Evolutionary conservation across 2,329 filamentous ascomycete genomes (phyloP).

Genomic region (Magnaporthales sp.): DNA sequence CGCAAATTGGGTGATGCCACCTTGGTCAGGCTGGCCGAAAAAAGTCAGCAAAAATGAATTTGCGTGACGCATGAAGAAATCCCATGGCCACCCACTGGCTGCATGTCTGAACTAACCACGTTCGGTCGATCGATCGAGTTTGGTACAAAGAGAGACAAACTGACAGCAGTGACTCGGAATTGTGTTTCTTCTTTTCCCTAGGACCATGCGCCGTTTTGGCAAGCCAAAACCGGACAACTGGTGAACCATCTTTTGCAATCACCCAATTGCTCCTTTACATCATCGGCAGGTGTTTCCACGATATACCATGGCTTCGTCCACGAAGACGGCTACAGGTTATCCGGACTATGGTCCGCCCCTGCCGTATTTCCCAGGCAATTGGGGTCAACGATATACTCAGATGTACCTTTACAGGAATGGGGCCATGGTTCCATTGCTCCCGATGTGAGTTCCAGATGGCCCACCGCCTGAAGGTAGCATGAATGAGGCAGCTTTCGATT

Average conservation of each 20-base stretch:
- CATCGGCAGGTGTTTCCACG: not conserved
- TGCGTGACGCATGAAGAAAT: not conserved
- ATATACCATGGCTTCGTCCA: not conserved
- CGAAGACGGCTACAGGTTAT: not conserved
- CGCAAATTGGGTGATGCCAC: not conserved
- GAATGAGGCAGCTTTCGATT: not conserved
- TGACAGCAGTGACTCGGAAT: not conserved
- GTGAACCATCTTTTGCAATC: not conserved
- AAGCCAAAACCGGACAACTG: not conserved
- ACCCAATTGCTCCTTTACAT: no score
- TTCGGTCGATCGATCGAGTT: not conserved
- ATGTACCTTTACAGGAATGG: not conserved
- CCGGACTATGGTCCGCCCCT: not conserved
- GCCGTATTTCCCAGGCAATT: not conserved
- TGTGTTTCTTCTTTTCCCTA: not conserved
- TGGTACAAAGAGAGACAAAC: not conserved
- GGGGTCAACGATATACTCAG: not conserved
- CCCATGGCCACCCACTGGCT: no score
- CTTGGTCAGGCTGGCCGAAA: not conserved
- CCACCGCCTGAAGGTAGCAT: not conserved
- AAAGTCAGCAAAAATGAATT: not conserved
- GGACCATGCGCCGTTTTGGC: no score
- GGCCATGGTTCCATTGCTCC: not conserved
- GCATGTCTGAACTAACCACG: no score
- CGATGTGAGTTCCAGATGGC: not conserved